These are phyloP conservation scores for Kodamaea fukazawae DNA, from an alignment of 805 yeast genomes.

Conservation along the genomic window DNA sequence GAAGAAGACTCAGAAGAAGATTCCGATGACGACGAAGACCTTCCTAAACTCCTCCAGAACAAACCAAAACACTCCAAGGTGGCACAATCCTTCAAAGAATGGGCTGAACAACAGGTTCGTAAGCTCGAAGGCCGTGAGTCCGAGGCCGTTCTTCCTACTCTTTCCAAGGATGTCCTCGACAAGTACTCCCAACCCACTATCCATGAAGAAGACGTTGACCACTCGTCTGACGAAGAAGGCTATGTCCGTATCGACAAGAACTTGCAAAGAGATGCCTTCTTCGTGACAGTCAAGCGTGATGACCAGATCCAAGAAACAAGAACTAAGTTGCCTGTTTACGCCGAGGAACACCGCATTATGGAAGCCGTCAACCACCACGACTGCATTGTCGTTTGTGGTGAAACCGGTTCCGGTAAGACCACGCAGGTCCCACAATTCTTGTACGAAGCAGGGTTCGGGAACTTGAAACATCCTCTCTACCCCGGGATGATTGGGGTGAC, in stretches of 20 bases:
- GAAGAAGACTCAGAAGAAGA: constrained; percentile 28
- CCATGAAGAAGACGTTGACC: constrained; percentile 70
- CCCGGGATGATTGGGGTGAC: constrained; percentile 97
- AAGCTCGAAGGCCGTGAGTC: constrained; percentile 56
- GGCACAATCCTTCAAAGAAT: constrained; percentile 66
- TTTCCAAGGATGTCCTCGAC: constrained; percentile 46
- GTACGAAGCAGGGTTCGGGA: constrained; percentile 90
- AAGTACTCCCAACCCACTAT: constrained; percentile 47
- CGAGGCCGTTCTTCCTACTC: constrained; percentile 44
- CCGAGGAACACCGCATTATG: constrained; percentile 90
- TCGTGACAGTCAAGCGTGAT: constrained; percentile 64
- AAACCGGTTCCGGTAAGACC: constrained; percentile 97
- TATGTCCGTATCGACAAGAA: constrained; percentile 56
- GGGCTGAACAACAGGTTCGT: constrained; percentile 80
- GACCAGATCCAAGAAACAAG: constrained; percentile 66
- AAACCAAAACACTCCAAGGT: constrained; percentile 46
- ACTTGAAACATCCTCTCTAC: constrained; percentile 45
- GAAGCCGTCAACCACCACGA: constrained; percentile 93
- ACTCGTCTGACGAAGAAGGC: constrained; percentile 62
- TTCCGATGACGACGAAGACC: constrained; percentile 25
- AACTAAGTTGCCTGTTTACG: constrained; percentile 78
- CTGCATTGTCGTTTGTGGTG: constrained; percentile 90
- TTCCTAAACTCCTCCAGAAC: constrained; percentile 32
- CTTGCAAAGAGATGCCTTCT: constrained; percentile 58
- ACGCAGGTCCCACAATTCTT: constrained; percentile 97